A percentile compares a stretch with the other conserved stretches of the same genome.
These are phyloP conservation scores for Curvularia lunata DNA, from an alignment of 2,329 filamentous ascomycete species.

Conservation along the genomic window DNA sequence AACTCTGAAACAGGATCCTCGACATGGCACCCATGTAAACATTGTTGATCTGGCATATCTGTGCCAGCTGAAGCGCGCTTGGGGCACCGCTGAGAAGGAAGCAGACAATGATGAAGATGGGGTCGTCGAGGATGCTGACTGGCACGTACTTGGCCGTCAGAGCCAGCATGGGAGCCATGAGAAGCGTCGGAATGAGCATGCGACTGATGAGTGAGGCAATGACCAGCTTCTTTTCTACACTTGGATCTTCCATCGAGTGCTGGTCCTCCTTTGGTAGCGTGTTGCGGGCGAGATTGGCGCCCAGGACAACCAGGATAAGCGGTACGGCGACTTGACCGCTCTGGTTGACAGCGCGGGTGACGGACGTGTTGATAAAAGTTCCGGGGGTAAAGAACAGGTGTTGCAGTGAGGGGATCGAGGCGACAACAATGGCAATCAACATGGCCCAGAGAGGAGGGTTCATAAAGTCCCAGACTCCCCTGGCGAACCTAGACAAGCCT, in stretches of 20 bases:
- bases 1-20: constrained; percentile 91
- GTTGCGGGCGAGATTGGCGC: constrained; percentile 91
- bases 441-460: constrained; percentile 98
- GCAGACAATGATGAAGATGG: constrained; percentile 97
- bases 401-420: constrained; percentile 83
- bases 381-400: constrained; percentile 85
- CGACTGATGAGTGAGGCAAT: constrained; percentile 84
- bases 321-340: constrained; percentile 92
- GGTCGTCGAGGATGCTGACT: constrained; percentile 93
- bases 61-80: constrained; percentile 89
- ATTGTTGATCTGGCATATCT: constrained; percentile 98
- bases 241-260: constrained; percentile 72
- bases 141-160: constrained; percentile 88
- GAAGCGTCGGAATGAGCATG: constrained; percentile 88
- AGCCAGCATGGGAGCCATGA: constrained; percentile 91
- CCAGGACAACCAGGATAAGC: constrained; percentile 91
- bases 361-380: constrained; percentile 89
- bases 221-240: constrained; percentile 75
- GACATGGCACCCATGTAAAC: constrained; percentile 97
- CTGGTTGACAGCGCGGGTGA: constrained; percentile 84
- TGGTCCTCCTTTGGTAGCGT: constrained; percentile 74
- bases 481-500: constrained; percentile 60
- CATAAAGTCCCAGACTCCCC: constrained; percentile 90
- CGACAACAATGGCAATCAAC: constrained; percentile 87
- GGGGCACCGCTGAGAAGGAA: constrained; percentile 95